These are phyloP conservation scores for Mortierella sp. DNA, from an alignment of 371 early-diverging fungal genomes.

Conservation along the genomic window DNA sequence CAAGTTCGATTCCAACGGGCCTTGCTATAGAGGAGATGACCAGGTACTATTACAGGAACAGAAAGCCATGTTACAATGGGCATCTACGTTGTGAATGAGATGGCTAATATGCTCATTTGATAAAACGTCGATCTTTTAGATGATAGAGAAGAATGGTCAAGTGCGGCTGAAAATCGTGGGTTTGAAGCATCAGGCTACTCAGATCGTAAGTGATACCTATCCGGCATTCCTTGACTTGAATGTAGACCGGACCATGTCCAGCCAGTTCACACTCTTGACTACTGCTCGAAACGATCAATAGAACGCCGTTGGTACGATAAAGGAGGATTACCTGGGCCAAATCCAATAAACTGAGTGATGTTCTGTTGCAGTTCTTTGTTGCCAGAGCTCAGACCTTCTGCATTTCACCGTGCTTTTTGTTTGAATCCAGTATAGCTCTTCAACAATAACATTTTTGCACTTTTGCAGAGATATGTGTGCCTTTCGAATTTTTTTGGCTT, in stretches of 20 bases:
- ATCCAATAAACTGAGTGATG: slow-evolving; percentile 31
- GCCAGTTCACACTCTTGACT: background rate
- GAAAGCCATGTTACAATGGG: slow-evolving; percentile 7
- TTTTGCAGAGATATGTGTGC: too few relatives aligned
- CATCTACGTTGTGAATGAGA: background rate
- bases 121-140: slow-evolving; percentile 50
- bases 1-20: slow-evolving; percentile 89
- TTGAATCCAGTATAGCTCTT: too few relatives aligned
- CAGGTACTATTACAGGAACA: slow-evolving; percentile 63
- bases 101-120: too few relatives aligned
- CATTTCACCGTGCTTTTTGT: too few relatives aligned
- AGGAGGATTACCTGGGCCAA: slow-evolving; percentile 92
- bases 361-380: too few relatives aligned
- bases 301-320: slow-evolving; percentile 95
- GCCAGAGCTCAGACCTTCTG: too few relatives aligned
- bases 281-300: slow-evolving; percentile 13
- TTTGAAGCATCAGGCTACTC: slow-evolving; percentile 92
- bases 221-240: background rate
- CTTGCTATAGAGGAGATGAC: slow-evolving; percentile 87
- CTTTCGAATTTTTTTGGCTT: too few relatives aligned
- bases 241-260: background rate
- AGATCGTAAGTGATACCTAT: slow-evolving; percentile 77
- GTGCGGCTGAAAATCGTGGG: slow-evolving; percentile 96
- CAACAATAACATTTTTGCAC: too few relatives aligned
- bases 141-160: slow-evolving; percentile 88